phyloP scores from a whole-genome alignment of 1,284 basidiomycete species.

The Inonotus obliquus region DNA sequence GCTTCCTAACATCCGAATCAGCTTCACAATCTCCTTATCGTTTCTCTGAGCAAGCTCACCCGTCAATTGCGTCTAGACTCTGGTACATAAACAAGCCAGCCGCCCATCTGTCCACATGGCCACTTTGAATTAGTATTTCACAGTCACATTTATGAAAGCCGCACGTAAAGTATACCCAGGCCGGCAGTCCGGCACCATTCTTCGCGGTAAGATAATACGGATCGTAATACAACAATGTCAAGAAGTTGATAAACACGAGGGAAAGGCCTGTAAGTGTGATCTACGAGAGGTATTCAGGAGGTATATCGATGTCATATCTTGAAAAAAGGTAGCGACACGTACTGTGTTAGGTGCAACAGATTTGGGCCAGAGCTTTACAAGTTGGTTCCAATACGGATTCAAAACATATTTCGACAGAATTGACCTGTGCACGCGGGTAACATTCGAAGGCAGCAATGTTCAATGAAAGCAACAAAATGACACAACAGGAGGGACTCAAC shows the following conservation, averaged over 20 bases:
- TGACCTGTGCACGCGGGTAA: conserved; percentile 46
- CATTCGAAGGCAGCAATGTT: background rate
- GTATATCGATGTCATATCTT: background rate
- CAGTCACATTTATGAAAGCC: conserved; percentile 26
- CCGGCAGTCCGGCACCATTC: conserved; percentile 60
- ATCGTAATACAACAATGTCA: conserved; percentile 80
- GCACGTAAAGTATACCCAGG: conserved; percentile 85
- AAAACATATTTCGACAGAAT: conserved; percentile 77
- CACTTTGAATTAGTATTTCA: background rate
- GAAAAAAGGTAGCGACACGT: conserved; percentile 28
- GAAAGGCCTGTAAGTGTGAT: conserved; percentile 81
- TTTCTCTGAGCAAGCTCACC: conserved; percentile 39
- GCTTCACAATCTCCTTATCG: background rate
- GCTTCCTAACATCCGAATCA: conserved; percentile 61
- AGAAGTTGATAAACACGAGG: conserved; percentile 83
- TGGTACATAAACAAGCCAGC: conserved; percentile 92
- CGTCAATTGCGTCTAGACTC: conserved; percentile 85
- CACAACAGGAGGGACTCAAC: conserved; percentile 5
- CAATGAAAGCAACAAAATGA: background rate
- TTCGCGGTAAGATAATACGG: conserved; percentile 67
- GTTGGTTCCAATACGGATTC: conserved; percentile 92
- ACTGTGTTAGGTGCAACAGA: conserved; percentile 91
- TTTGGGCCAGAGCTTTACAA: conserved; percentile 87
- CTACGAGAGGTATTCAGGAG: conserved; percentile 33
- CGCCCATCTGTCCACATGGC: conserved; percentile 60